phyloP scores from a whole-genome alignment of 257 asterid species.

The Cinchona pubescens region DNA sequence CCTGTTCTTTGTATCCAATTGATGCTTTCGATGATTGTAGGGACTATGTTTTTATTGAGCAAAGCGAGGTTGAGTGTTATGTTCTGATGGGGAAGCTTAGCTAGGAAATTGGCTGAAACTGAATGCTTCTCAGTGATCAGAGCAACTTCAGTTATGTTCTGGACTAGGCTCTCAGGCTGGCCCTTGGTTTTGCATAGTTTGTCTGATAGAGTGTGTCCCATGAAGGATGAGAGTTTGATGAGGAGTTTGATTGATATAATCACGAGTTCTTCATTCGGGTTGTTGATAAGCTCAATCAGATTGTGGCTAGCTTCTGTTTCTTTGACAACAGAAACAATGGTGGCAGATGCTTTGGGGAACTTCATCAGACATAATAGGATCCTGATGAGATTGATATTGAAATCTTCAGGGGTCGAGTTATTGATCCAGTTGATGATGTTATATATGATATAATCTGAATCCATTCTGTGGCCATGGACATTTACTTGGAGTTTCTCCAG shows the following conservation, averaged over 20 bases:
- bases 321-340: constrained; percentile 64
- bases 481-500: constrained; percentile 47
- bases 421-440: constrained; percentile 49
- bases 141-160: constrained; percentile 34
- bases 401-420: constrained; percentile 50
- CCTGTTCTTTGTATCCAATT: constrained; percentile 53
- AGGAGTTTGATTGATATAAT: constrained; percentile 56
- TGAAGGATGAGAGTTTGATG: constrained; percentile 46
- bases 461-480: constrained; percentile 55
- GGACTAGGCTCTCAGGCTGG: constrained; percentile 59
- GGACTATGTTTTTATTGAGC: constrained; percentile 43
- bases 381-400: constrained; percentile 57
- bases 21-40: constrained; percentile 42
- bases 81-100: constrained; percentile 79
- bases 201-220: constrained; percentile 76
- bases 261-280: constrained; percentile 57
- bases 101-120: constrained; percentile 59
- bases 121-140: constrained; percentile 62
- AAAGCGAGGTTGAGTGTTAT: constrained; percentile 62
- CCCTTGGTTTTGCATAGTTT: constrained; percentile 68
- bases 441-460: constrained; percentile 64
- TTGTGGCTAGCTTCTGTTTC: constrained; percentile 66
- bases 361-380: constrained; percentile 56
- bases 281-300: constrained; percentile 62
- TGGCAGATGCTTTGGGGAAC: constrained; percentile 44